Evolutionary conservation across 495 filamentous ascomycete species (phyloP), one percentile per base, ranked within the genome.

Genomic region (Penicillium coffeae): DNA sequence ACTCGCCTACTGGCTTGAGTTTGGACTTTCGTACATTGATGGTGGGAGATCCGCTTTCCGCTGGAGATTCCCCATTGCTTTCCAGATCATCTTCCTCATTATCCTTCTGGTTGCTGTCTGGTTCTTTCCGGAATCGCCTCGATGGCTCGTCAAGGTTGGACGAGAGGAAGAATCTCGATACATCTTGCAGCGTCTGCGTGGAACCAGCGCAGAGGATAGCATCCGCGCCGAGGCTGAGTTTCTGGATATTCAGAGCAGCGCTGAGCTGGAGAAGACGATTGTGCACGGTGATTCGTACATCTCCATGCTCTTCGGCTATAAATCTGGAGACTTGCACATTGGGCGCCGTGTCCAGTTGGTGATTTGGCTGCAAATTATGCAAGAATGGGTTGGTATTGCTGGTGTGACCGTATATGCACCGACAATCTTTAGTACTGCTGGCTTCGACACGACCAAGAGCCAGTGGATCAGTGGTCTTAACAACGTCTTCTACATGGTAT

Each of bases 371-470:
- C 81, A 87, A 64, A 85, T 88, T 37, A 78, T 88, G 65, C 83
- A 86, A 53, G 83, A 86, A 58, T 88, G 83, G 83, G 76, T 84
- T 52, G 84, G 85, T 16, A 87, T 88, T 59, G 83, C 83, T 0
- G 83, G 83, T 41, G 78, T 87, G 15, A 88, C 85, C 1, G 77
- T 88, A 32, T 87, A 76, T 52, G 78, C 77, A 22, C 81, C 82
- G 7, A 84, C 81, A 0, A 86, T 89, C 37, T 88, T 87, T 67
- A 72, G 75, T 34, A 80, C 82, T 51, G 83, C 84, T 8, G 83
- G 84, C 12, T 81, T 86, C 43, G 68, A 72, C 44, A 68, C 81
- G 10, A 61, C 58, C 34, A 81, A 86, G 54, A 76, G 74, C 32
- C 80, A 81, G 59, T 88, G 84, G 84, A 79, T 88, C 41, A 78